Conservation (phyloP, 306 rosid species). For the Cicer judaicum region DNA sequence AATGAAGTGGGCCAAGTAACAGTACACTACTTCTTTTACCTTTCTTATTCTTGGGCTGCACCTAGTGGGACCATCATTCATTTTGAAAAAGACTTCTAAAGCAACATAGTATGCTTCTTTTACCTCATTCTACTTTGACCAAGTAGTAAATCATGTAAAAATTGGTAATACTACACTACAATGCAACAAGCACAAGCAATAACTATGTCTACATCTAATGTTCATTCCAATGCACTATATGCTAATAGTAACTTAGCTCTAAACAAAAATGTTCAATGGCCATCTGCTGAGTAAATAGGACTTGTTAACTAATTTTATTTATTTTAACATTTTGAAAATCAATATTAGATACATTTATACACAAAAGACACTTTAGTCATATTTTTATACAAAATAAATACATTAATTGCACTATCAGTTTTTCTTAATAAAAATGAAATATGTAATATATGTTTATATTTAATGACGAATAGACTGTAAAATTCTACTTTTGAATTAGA, state of each 20-base stretch:
- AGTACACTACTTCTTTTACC: slow-evolving; percentile 31
- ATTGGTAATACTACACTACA: neutral
- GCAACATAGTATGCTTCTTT: slow-evolving; percentile 24
- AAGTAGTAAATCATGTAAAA: slow-evolving; percentile 22
- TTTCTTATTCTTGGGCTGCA: slow-evolving; percentile 31
- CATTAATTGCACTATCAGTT: no score
- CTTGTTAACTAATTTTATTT: neutral
- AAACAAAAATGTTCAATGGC: slow-evolving; percentile 1
- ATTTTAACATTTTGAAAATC: neutral
- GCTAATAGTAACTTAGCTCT: neutral
- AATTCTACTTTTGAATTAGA: neutral
- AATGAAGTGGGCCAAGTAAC: slow-evolving; percentile 32
- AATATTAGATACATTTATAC: no score
- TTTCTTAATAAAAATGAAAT: no score
- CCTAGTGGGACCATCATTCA: slow-evolving; percentile 36
- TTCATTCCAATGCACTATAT: neutral
- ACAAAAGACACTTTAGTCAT: no score
- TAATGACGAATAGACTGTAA: neutral
- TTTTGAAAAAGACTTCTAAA: slow-evolving; percentile 24
- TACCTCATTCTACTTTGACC: slow-evolving; percentile 25
- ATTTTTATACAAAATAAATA: no score
- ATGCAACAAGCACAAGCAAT: neutral
- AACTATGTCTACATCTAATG: slow-evolving; percentile 1
- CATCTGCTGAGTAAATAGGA: neutral
- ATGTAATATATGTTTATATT: no score